Evolutionary conservation across 495 filamentous ascomycete genomes (phyloP), one percentile per base, ranked within the genome.

Genomic region (Xylaria telfairii): DNA sequence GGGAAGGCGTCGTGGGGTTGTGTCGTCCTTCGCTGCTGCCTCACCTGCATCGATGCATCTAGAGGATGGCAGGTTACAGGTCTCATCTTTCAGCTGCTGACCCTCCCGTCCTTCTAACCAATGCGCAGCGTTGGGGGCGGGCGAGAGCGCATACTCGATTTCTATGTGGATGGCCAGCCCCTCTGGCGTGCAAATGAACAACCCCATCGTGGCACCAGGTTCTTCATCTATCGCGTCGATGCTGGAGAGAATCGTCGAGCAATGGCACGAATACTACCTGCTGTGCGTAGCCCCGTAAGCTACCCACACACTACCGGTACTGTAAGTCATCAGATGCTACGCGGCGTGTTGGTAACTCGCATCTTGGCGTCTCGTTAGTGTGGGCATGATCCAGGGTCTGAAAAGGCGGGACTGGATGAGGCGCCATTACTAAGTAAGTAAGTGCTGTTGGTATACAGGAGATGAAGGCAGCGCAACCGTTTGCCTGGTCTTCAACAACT

Each of bases 11-110:
- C 21, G 34, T 39, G 15, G 21, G 47, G 30, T 54, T 53, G 64
- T 24, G 28, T 59, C 37, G 47, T 66, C 30, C 21, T 28, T 54
- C 13, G 30, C 47, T 66, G 64, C 47, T 66, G 47, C 47, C 47
- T 66, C 32, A 19, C 46, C 47, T 54, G 34, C 47, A 66, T 54
- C 24, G 0, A 1, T 32, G 12, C 24, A 12, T 37, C 3, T 37
- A 37, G 15, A 65, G 19, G 28, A 30, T 65, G 41, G 42, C 26
- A 32, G 26, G 42, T n/a, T 34, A 49, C 21, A 42, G 34, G 60
- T 63, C 41, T 47, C 61, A 21, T 32, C 34, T 47, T 15, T 64
- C 61, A 64, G 61, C 61, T 47, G 39, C 61, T 21, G 61, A 64
- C 61, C 61, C 28, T n/a, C n/a, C n/a, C n/a, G n/a, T 47, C 24